Evolutionary conservation across 2,329 filamentous ascomycete genomes (phyloP).

Genomic region (Colletotrichum tabaci): DNA sequence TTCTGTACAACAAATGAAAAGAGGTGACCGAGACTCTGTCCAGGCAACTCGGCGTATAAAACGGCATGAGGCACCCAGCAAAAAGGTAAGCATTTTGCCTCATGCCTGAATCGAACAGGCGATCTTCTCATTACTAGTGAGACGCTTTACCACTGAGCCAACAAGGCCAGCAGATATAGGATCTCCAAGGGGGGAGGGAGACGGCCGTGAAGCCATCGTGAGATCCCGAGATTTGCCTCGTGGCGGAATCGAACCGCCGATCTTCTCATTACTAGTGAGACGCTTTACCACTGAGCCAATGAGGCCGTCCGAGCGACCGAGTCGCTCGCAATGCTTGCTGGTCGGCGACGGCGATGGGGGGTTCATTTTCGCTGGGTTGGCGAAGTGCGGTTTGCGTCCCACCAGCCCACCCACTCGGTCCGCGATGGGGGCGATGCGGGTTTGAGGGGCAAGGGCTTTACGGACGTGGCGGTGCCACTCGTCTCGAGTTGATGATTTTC

Average conservation of each 20-base stretch:
- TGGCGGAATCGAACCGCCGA: constrained; percentile 24
- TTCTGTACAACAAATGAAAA: too few relatives aligned
- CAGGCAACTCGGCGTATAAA: neutral
- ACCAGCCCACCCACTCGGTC: neutral
- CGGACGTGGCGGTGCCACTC: neutral
- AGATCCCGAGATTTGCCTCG: neutral
- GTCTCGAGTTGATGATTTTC: too few relatives aligned
- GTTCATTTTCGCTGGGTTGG: neutral
- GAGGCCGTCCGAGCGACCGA: neutral
- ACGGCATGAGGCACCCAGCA: too few relatives aligned
- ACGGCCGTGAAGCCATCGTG: too few relatives aligned
- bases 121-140: constrained; percentile 35
- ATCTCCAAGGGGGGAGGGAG: too few relatives aligned
- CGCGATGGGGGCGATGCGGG: neutral
- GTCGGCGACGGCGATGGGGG: neutral
- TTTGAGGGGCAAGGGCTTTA: neutral
- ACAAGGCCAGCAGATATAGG: neutral
- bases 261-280: constrained; percentile 34
- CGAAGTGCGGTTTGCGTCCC: neutral
- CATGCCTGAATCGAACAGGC: constrained; percentile 29
- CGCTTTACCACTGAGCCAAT: constrained; percentile 8
- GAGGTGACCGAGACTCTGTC: too few relatives aligned
- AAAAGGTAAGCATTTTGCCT: constrained; percentile 2
- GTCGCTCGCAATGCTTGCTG: neutral
- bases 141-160: constrained; percentile 12